phyloP scores from a whole-genome alignment of 148 eudicot species.

The Bassia scoparia region DNA sequence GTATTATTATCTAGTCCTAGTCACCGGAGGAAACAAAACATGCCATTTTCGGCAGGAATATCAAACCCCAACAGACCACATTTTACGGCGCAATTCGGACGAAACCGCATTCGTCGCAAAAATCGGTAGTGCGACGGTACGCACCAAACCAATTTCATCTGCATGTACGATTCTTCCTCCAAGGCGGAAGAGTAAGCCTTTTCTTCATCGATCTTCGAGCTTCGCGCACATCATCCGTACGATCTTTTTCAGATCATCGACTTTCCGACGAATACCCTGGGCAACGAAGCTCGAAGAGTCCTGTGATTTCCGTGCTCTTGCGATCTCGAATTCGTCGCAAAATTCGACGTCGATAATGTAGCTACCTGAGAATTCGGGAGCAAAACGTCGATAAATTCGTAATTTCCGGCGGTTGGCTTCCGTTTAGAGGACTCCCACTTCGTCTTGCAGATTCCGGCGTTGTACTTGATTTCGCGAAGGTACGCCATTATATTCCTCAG shows the following conservation, averaged over 20 bases:
- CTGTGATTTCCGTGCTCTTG: slow-evolving; percentile 48
- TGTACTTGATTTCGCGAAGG: slow-evolving; percentile 53
- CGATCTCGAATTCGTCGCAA: slow-evolving; percentile 61
- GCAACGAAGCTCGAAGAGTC: slow-evolving; percentile 33
- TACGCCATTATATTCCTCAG: slow-evolving; percentile 62
- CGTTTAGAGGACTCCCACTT: slow-evolving; percentile 55
- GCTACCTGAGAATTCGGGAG: slow-evolving; percentile 20
- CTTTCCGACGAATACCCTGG: slow-evolving; percentile 48
- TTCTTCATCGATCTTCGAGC: slow-evolving; percentile 62
- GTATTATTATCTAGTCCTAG: slow-evolving; percentile 52
- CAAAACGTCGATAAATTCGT: slow-evolving; percentile 77
- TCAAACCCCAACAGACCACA: slow-evolving; percentile 34
- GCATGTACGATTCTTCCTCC: slow-evolving; percentile 85
- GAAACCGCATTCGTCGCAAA: slow-evolving; percentile 24
- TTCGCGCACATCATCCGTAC: slow-evolving; percentile 50
- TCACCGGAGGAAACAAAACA: slow-evolving; percentile 36
- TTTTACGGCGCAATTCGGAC: slow-evolving; percentile 19
- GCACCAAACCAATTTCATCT: slow-evolving; percentile 88
- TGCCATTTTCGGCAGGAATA: slow-evolving; percentile 15
- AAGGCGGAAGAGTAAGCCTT: slow-evolving; percentile 66
- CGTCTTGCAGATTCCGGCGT: slow-evolving; percentile 75
- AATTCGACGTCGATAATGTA: slow-evolving; percentile 69
- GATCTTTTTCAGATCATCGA: slow-evolving; percentile 50
- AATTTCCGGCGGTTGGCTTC: slow-evolving; percentile 51
- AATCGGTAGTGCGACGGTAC: slow-evolving; percentile 46